Base-by-base conservation (phyloP, 352 stramenopile species). In the Aphanomyces invadans region DNA sequence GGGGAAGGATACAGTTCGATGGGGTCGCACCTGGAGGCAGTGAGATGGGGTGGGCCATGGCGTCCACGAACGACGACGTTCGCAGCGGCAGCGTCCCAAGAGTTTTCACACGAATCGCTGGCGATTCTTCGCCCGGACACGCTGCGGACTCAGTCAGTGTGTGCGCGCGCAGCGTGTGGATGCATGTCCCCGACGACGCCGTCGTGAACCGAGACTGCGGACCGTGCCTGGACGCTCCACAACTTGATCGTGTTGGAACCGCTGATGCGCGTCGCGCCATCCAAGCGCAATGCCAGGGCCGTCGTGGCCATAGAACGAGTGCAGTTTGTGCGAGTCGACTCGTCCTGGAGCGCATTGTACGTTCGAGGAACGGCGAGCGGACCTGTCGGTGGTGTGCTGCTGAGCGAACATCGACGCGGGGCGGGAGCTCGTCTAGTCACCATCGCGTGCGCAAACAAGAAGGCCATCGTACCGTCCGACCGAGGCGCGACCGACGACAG, bases 231-330 rank as follows among this genome's bases (percentile, higher is more conserved):
- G 4, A 74, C 44, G 46, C 72, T 70, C 71, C 71, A 76, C 39
- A 76, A 51, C 51, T 76, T 76, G 38, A 76, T 61, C 0, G 71
- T 76, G 33, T 76, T 76, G 71, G 71, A 76, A 11, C 71, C 71
- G 60, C 71, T 76, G 19, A 74, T 51, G 5, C 71, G 59, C 9
- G 56, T 68, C n/a, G 66, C 57, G 7, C 68, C 63, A 45, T 62
- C 17, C 33, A 74, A 72, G 32, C 66, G 64, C 15, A 76, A 39
- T 2, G 71, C 68, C 71, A 0, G 71, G 71, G 11, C 71, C 71
- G 3, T 68, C 71, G 28, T 76, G 71, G 9, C 71, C 71, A 57
- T 71, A 68, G 51, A 76, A 76, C 26, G 71, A 76, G 62, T 76
- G 68, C 1, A 71, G 60, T 46, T 76, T 76, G 56, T 54, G 25